Conservation (phyloP, 306 rosid species). For the Medicago ruthenica region DNA sequence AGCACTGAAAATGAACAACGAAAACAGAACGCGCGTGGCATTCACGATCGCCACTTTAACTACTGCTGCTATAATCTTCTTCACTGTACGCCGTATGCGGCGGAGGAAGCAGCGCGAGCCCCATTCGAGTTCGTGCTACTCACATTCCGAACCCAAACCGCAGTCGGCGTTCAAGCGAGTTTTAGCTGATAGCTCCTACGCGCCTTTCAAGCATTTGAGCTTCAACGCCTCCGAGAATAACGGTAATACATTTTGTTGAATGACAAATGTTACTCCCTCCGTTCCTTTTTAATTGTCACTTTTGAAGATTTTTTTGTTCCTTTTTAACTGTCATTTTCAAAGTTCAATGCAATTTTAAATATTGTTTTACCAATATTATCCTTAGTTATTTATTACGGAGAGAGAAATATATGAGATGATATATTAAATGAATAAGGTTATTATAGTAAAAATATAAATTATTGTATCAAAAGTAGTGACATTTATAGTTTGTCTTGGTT, state of each 20-base stretch:
- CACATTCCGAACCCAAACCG: conserved; percentile 70
- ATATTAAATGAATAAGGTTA: no score
- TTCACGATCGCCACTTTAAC: conserved; percentile 59
- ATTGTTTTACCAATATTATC: no score
- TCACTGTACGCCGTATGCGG: conserved; percentile 53
- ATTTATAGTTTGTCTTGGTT: no score
- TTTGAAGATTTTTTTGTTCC: no score
- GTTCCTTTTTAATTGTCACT: no score
- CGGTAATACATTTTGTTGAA: background rate
- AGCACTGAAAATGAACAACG: conserved; percentile 46
- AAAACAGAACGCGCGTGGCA: conserved; percentile 50
- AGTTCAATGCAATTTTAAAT: no score
- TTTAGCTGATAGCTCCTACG: conserved; percentile 73
- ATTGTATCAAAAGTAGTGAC: no score
- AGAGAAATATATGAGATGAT: no score
- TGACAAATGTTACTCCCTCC: no score
- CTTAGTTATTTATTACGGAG: no score
- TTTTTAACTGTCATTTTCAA: no score
- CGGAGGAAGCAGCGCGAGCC: conserved; percentile 43
- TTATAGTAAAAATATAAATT: no score
- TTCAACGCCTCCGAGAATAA: conserved; percentile 28
- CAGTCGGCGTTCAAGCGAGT: conserved; percentile 76
- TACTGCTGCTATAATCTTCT: conserved; percentile 53
- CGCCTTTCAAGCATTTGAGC: conserved; percentile 72
- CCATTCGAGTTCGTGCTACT: conserved; percentile 59